These are phyloP conservation scores for Babesia bovis DNA, from an alignment of 169 alveolate species.

Conservation along the genomic window DNA sequence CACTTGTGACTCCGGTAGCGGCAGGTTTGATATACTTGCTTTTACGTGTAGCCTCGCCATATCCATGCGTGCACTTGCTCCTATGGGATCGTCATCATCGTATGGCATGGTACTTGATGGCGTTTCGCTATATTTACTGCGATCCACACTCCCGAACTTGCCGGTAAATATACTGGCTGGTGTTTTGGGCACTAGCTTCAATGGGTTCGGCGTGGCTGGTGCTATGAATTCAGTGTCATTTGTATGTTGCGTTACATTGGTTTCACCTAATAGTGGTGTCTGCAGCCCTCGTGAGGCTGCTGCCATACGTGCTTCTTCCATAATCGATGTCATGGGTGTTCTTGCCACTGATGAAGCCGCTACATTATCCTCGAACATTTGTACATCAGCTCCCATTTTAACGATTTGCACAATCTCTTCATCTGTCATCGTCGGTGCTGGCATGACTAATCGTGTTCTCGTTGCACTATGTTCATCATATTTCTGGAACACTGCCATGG, in stretches of 20 bases:
- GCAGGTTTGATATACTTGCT: slow-evolving; percentile 74
- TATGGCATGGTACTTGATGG: neutral
- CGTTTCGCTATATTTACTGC: slow-evolving; percentile 47
- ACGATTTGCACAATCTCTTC: slow-evolving; percentile 67
- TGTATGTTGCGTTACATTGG: slow-evolving; percentile 30
- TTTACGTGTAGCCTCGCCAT: slow-evolving; percentile 76
- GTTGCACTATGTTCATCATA: slow-evolving; percentile 69
- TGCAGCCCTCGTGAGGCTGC: slow-evolving; percentile 61
- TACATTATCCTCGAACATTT: slow-evolving; percentile 49
- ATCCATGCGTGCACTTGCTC: slow-evolving; percentile 72
- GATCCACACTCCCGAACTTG: slow-evolving; percentile 34
- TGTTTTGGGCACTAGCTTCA: slow-evolving; percentile 55
- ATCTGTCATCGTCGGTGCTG: slow-evolving; percentile 83
- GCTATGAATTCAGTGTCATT: slow-evolving; percentile 33
- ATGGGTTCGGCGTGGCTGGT: slow-evolving; percentile 62
- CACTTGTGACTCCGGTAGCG: slow-evolving; percentile 68
- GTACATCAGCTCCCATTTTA: slow-evolving; percentile 69
- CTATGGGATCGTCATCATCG: slow-evolving; percentile 60
- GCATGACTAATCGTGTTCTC: slow-evolving; percentile 72
- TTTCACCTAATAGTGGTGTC: slow-evolving; percentile 68
- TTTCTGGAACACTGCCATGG: slow-evolving; percentile 85
- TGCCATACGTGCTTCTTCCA: slow-evolving; percentile 72
- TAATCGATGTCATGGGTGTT: slow-evolving; percentile 64
- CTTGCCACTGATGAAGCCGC: slow-evolving; percentile 61
- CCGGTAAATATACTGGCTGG: slow-evolving; percentile 48